A percentile compares a stretch with the other conserved stretches of the same genome.
These are phyloP conservation scores for Coniella lustricola DNA, from an alignment of 2,329 filamentous ascomycete genomes.

Conservation along the genomic window DNA sequence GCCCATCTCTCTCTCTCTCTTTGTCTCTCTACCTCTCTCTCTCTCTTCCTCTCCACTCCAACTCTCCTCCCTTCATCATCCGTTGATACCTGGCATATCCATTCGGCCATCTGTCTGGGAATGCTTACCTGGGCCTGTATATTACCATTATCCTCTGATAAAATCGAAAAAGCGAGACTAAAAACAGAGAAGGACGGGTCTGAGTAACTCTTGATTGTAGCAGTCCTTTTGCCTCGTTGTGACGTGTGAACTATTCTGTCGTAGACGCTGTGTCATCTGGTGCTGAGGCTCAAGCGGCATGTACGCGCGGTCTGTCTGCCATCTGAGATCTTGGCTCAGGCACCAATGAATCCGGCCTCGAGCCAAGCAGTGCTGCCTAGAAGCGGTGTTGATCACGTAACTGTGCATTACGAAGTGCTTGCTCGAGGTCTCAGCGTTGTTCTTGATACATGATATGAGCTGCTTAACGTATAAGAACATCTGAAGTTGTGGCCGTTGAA, in stretches of 20 bases:
- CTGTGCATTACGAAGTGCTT: no score
- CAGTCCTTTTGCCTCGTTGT: not conserved
- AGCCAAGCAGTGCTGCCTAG: not conserved
- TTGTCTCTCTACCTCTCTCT: slow-evolving; percentile 21
- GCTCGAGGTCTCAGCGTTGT: no score
- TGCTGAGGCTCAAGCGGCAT: not conserved
- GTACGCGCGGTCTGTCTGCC: not conserved
- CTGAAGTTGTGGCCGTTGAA: no score
- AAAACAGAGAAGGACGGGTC: not conserved
- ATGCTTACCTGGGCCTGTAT: slow-evolving; percentile 20
- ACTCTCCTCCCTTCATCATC: slow-evolving; percentile 19
- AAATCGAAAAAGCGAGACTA: slow-evolving; percentile 3
- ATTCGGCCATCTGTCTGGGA: slow-evolving; percentile 10
- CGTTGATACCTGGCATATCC: slow-evolving; percentile 23
- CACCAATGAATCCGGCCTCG: not conserved
- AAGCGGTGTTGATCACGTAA: no score
- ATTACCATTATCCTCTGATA: slow-evolving; percentile 18
- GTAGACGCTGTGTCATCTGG: not conserved
- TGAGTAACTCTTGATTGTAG: not conserved
- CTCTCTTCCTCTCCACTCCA: no score
- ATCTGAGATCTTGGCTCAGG: slow-evolving; percentile 1
- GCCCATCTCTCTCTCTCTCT: slow-evolving; percentile 26
- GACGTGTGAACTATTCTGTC: not conserved
- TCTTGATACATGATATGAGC: no score
- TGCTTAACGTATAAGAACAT: no score